phyloP scores from a whole-genome alignment of 345 rosid species.

The Gossypium rotundifolium region DNA sequence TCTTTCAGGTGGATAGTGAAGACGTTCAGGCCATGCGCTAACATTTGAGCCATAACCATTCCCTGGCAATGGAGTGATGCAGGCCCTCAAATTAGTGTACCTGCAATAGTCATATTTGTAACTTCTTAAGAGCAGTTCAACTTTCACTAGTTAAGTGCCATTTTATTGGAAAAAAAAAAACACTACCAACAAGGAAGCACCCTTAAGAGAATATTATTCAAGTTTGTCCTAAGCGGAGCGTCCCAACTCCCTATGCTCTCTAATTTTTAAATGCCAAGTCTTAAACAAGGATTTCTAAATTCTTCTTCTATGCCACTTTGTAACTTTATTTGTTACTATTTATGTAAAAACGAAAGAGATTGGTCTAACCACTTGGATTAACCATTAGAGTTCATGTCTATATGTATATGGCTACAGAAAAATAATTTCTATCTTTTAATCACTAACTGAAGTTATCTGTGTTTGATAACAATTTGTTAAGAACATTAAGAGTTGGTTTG shows the following conservation, averaged over 20 bases:
- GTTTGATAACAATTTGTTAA: not conserved
- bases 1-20: slow-evolving; percentile 55
- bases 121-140: not conserved
- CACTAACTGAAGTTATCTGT: not conserved
- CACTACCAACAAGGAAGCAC: not conserved
- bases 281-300: not conserved
- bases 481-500: not conserved
- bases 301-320: not conserved
- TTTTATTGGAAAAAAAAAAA: not conserved
- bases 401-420: too few species aligned
- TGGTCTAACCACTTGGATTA: not conserved
- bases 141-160: not conserved
- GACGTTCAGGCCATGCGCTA: slow-evolving; percentile 57
- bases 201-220: not conserved
- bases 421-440: too few species aligned
- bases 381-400: too few species aligned
- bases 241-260: not conserved
- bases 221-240: not conserved
- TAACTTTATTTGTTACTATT: not conserved
- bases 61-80: slow-evolving; percentile 48
- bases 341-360: not conserved
- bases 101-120: slow-evolving; percentile 23
- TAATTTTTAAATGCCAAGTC: not conserved
- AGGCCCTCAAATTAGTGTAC: slow-evolving; percentile 45
- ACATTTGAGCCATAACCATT: slow-evolving; percentile 52